Evolutionary conservation across 495 filamentous ascomycete species (phyloP).

Genomic region (Haplographium delicatum): DNA sequence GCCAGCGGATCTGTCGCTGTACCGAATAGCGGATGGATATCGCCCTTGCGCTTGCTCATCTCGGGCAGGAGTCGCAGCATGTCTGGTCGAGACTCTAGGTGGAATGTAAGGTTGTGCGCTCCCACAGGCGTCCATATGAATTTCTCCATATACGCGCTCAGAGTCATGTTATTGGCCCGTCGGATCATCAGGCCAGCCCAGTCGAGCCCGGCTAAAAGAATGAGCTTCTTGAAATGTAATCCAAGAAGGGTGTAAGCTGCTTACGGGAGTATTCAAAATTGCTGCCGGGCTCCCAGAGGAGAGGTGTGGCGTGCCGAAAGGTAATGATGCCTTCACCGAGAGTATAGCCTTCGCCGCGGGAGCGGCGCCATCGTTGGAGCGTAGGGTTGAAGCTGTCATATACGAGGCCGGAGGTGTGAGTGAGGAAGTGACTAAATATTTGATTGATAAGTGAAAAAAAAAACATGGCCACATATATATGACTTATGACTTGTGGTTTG

Average conservation of each 20-base stretch:
- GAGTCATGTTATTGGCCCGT: slow-evolving; percentile 40
- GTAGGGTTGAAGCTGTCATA: slow-evolving; percentile 15
- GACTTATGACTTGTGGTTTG: slow-evolving; percentile 10
- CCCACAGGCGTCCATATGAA: slow-evolving; percentile 53
- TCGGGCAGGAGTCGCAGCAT: slow-evolving; percentile 32
- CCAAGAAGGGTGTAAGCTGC: slow-evolving; percentile 32
- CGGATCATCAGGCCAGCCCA: slow-evolving; percentile 49
- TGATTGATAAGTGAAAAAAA: no score
- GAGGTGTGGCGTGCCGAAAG: neutral
- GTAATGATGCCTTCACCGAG: neutral
- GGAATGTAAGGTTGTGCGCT: slow-evolving; percentile 46
- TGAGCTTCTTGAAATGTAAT: no score
- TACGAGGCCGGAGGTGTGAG: no score
- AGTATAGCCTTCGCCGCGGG: neutral
- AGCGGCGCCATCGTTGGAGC: neutral
- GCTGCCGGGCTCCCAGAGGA: neutral
- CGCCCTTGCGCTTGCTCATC: slow-evolving; percentile 27
- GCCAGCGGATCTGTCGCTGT: slow-evolving; percentile 22
- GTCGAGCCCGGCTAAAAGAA: slow-evolving; percentile 40
- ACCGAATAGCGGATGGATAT: slow-evolving; percentile 16
- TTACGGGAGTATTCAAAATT: neutral
- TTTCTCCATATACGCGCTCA: slow-evolving; percentile 52
- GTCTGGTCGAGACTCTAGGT: slow-evolving; percentile 36
- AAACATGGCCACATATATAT: no score
- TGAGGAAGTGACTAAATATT: no score